phyloP scores from a whole-genome alignment of 768 basidiomycete species.

The Macrolepiota dolichaula region DNA sequence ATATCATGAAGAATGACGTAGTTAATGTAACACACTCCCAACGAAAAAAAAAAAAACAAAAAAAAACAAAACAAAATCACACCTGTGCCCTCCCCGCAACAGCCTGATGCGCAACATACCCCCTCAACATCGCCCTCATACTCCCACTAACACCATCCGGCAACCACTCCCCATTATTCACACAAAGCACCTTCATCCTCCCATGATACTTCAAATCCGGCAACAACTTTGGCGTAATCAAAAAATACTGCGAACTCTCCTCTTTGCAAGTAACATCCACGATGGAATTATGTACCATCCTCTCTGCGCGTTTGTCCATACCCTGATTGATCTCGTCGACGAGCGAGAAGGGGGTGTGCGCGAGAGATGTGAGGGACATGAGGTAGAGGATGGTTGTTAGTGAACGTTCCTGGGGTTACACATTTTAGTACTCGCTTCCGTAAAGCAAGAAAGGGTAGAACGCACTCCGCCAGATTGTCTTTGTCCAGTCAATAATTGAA shows the following conservation, averaged over 20 bases:
- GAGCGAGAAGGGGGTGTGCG: conserved; percentile 93
- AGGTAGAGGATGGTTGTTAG: conserved; percentile 95
- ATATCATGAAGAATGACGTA: too few species aligned
- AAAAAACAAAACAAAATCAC: too few species aligned
- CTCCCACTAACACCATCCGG: conserved; percentile 65
- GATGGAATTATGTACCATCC: conserved; percentile 93
- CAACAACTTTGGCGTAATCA: conserved; percentile 96
- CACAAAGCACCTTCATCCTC: conserved; percentile 90
- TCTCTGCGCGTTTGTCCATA: conserved; percentile 95
- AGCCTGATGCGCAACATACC: conserved; percentile 21
- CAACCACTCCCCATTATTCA: conserved; percentile 94
- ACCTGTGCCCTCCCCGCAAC: background rate
- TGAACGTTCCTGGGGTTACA: conserved; percentile 81
- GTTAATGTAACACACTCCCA: too few species aligned
- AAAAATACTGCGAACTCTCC: conserved; percentile 96
- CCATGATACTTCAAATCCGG: conserved; percentile 86
- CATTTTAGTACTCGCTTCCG: background rate
- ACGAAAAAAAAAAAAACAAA: background rate
- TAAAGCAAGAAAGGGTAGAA: conserved; percentile 17
- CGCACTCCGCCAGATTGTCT: conserved; percentile 95
- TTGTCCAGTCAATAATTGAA: conserved; percentile 83
- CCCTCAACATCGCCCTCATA: conserved; percentile 72
- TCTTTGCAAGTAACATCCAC: conserved; percentile 89
- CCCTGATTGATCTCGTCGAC: conserved; percentile 99
- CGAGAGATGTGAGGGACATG: conserved; percentile 91